A percentile compares a stretch with the other conserved stretches of the same genome.
phyloP scores from a whole-genome alignment of 106 monocot species.

The Xerophyta viscosa region DNA sequence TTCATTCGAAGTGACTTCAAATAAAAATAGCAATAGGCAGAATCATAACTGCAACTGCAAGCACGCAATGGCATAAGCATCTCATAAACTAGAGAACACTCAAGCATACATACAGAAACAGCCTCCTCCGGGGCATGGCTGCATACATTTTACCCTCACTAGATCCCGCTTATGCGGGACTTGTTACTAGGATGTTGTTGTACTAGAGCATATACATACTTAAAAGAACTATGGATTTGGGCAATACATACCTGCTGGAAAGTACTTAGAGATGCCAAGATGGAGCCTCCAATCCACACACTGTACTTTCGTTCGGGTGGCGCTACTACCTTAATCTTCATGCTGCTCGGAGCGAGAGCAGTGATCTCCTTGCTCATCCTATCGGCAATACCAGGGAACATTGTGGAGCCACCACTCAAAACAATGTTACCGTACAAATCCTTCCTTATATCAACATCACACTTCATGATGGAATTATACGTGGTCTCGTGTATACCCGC shows the following conservation, averaged over 20 bases:
- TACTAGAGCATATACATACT: too few species aligned
- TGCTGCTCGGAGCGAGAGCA: conserved; percentile 22
- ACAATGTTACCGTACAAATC: conserved; percentile 27
- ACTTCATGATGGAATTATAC: conserved; percentile 29
- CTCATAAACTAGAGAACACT: too few species aligned
- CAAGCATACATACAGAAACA: too few species aligned
- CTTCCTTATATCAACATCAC: conserved; percentile 28
- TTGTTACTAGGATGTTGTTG: too few species aligned
- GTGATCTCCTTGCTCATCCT: conserved; percentile 34
- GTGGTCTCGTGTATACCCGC: conserved; percentile 30
- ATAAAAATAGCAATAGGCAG: too few species aligned
- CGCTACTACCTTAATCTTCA: conserved; percentile 28
- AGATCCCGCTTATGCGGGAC: too few species aligned
- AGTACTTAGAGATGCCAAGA: conserved; percentile 22
- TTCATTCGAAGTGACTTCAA: too few species aligned
- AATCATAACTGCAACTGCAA: too few species aligned
- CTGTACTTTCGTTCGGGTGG: conserved; percentile 24
- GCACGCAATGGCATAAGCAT: too few species aligned
- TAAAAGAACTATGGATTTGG: background rate
- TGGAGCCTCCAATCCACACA: conserved; percentile 26
- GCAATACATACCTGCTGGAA: conserved; percentile 18
- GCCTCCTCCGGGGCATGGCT: too few species aligned
- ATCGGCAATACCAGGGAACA: conserved; percentile 28
- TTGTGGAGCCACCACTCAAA: conserved; percentile 21
- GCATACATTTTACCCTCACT: too few species aligned